Base-by-base conservation (phyloP, 805 yeast genomes). In the Ogataea sp. region DNA sequence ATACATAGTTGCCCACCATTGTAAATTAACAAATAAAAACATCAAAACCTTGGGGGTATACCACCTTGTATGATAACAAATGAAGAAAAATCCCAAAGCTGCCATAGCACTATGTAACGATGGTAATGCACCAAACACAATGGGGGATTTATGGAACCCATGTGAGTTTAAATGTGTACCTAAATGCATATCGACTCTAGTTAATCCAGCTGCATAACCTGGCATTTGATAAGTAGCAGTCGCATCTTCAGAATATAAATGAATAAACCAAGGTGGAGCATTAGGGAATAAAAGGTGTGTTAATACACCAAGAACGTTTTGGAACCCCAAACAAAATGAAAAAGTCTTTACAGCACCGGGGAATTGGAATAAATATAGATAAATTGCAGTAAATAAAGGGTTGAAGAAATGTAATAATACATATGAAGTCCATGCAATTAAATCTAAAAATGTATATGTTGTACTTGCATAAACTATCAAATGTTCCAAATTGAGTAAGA, bases 1-100 rank as follows among this genome's bases (percentile, higher is more conserved):
- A 49, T 81, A 81, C 61, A 80, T 75, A 3, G 85, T 77, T 20
- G 84, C 75, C 85, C 86, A 81, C 83, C 86, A 78, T 52, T 80
- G 86, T 26, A 75, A 51, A 2, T 64, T 42, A 7, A 80, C 73
- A 55, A 72, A 80, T 0, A 44, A 27, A 5, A 69, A 49, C 17
- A 67, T 70, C 1, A 67, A 45, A 5, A 63, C 15, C 44, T 64
- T 66, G 23, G 65, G 54, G 1, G 47, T 29, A 6, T 51, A 45
- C 64, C 67, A 64, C 20, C 59, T 53, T 3, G 70, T 48, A 50
- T 68, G 65, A 51, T 63, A 62, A 21, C 61, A 47, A n/a, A 69
- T 53, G 65, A 70, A 55, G 41, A 70, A 60, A 43, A 72, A 70
- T 41, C 66, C 67, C 35, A 70, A 51, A 25, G 75, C 69, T 0